phyloP scores from a whole-genome alignment of 768 basidiomycete species.

The Panaeolus papilionaceus region DNA sequence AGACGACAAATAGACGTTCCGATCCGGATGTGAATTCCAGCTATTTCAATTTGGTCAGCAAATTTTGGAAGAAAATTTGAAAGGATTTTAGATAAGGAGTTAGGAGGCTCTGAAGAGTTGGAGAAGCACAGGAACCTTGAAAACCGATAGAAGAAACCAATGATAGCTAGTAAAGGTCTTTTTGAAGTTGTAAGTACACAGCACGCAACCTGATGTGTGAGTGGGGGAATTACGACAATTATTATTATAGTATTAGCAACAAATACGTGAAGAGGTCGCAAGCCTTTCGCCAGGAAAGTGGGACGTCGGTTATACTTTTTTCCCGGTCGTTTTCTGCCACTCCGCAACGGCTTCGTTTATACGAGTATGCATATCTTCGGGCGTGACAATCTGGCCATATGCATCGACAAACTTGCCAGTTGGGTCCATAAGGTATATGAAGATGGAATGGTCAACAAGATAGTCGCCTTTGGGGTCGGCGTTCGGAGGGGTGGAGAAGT shows the following conservation, averaged over 20 bases:
- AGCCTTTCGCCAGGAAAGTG: background rate
- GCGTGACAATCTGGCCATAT: slow-evolving; percentile 83
- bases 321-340: slow-evolving; percentile 49
- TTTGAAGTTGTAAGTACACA: too few species aligned
- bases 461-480: slow-evolving; percentile 92
- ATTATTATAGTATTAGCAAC: slow-evolving; percentile 23
- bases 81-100: background rate
- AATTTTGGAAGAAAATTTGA: background rate
- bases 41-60: background rate
- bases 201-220: background rate
- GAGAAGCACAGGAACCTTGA: background rate
- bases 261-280: slow-evolving; percentile 6
- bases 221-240: slow-evolving; percentile 19
- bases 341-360: slow-evolving; percentile 56
- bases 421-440: slow-evolving; percentile 98
- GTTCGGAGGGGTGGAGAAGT: slow-evolving; percentile 94
- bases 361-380: slow-evolving; percentile 70
- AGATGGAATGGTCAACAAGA: slow-evolving; percentile 96
- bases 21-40: background rate
- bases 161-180: too few species aligned
- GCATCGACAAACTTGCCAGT: slow-evolving; percentile 94
- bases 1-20: background rate
- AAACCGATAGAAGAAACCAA: too few species aligned
- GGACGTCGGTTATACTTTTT: slow-evolving; percentile 31
- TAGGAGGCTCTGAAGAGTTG: background rate